These are phyloP conservation scores for Coccomyxa sp. DNA, from an alignment of 139 green algal species.

Conservation along the genomic window DNA sequence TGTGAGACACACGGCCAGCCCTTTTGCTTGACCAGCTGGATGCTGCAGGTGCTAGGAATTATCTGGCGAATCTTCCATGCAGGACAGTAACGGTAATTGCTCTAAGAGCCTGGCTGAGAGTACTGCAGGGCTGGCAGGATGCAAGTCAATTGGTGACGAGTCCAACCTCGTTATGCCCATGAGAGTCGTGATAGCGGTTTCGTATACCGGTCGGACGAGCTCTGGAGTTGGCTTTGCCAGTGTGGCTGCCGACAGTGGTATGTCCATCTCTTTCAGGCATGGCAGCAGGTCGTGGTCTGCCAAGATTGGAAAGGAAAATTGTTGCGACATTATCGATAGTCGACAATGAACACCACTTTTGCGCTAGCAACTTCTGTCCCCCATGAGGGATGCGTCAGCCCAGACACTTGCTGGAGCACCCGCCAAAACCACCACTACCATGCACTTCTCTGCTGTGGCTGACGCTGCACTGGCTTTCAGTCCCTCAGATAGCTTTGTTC, in stretches of 20 bases:
- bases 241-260: constrained; percentile 55
- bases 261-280: constrained; percentile 81
- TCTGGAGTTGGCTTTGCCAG: constrained; percentile 80
- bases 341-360: too few relatives aligned
- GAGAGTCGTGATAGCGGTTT: constrained; percentile 70
- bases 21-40: background rate
- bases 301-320: constrained; percentile 75
- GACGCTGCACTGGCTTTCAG: too few relatives aligned
- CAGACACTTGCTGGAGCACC: too few relatives aligned
- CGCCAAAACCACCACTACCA: too few relatives aligned
- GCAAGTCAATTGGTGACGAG: background rate
- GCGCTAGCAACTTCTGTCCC: too few relatives aligned
- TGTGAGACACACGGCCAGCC: background rate
- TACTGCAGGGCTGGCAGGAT: too few relatives aligned
- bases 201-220: constrained; percentile 64
- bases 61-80: background rate
- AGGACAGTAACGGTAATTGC: background rate
- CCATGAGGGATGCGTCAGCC: too few relatives aligned
- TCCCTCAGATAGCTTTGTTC: too few relatives aligned
- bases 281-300: constrained; percentile 70
- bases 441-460: too few relatives aligned
- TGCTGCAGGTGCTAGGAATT: background rate
- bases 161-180: constrained; percentile 65
- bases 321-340: constrained; percentile 4
- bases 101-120: too few relatives aligned